phyloP scores from a whole-genome alignment of 129 eudicot species.

The Saussurea involucrata region DNA sequence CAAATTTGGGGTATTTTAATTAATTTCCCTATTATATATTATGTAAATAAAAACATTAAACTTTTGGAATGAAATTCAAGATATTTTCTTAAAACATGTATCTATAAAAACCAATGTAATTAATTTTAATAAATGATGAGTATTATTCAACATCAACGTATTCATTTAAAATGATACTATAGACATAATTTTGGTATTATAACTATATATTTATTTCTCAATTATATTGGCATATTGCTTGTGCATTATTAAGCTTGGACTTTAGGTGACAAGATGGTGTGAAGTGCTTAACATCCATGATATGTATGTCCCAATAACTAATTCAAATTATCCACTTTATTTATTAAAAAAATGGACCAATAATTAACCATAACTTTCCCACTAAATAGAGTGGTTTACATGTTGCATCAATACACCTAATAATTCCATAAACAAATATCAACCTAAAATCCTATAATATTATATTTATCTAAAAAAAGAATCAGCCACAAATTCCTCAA shows the following conservation, averaged over 20 bases:
- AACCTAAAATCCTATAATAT: slow-evolving; percentile 6
- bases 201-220: not conserved
- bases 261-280: slow-evolving; percentile 3
- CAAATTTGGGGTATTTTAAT: no score
- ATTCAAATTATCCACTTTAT: not conserved
- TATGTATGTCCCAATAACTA: not conserved
- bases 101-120: no score
- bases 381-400: slow-evolving; percentile 40
- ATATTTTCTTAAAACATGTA: no score
- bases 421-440: slow-evolving; percentile 22
- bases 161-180: not conserved
- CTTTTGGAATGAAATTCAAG: not conserved
- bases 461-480: not conserved
- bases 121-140: no score
- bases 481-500: slow-evolving; percentile 16
- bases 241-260: slow-evolving; percentile 9
- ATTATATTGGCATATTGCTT: not conserved
- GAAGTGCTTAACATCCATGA: slow-evolving; percentile 17
- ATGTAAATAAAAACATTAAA: no score
- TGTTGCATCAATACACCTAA: slow-evolving; percentile 33
- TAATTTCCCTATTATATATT: no score
- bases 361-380: slow-evolving; percentile 25
- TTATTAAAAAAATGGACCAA: slow-evolving; percentile 6
- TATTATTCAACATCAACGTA: not conserved
- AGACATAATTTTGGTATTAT: not conserved